Conservation (phyloP, 1,139 yeast genomes). For the Geotrichum fermentans region DNA sequence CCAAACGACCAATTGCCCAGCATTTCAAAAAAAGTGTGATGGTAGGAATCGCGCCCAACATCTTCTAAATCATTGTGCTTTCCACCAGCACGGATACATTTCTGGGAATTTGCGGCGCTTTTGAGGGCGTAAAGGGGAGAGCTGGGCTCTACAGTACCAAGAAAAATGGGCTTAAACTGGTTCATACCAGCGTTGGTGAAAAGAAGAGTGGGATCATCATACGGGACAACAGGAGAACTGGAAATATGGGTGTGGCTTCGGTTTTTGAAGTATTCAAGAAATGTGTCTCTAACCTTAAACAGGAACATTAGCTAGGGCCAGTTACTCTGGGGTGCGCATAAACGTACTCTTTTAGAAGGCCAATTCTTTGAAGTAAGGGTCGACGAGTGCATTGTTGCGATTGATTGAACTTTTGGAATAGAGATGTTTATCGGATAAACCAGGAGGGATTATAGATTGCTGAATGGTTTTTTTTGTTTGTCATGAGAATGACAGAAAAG, state of each 20-base stretch:
- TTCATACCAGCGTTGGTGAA: conserved; percentile 99
- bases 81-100: conserved; percentile 99
- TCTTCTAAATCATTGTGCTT: conserved; percentile 98
- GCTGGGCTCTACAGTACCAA: conserved; percentile 94
- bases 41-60: conserved; percentile 95
- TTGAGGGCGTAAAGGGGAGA: conserved; percentile 78
- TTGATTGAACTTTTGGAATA: too few relatives aligned
- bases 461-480: too few relatives aligned
- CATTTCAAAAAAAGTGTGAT: conserved; percentile 98
- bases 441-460: too few relatives aligned
- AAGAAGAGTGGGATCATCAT: conserved; percentile 91
- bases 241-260: conserved; percentile 76
- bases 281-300: conserved; percentile 70
- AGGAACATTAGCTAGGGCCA: not conserved
- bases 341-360: conserved; percentile 22
- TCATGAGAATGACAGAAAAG: too few relatives aligned
- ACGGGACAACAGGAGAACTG: conserved; percentile 92
- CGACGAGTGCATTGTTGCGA: too few relatives aligned
- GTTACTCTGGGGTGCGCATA: not conserved
- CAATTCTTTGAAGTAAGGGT: conserved; percentile 20
- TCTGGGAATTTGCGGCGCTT: conserved; percentile 92
- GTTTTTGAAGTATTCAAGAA: conserved; percentile 69
- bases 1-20: conserved; percentile 99
- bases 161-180: conserved; percentile 93
- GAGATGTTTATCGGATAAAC: too few relatives aligned